Percentiles rank a stretch among this genome's conserved stretches.
Evolutionary conservation across 257 asterid species (phyloP).

Genomic region (Euphrasia confusa): DNA sequence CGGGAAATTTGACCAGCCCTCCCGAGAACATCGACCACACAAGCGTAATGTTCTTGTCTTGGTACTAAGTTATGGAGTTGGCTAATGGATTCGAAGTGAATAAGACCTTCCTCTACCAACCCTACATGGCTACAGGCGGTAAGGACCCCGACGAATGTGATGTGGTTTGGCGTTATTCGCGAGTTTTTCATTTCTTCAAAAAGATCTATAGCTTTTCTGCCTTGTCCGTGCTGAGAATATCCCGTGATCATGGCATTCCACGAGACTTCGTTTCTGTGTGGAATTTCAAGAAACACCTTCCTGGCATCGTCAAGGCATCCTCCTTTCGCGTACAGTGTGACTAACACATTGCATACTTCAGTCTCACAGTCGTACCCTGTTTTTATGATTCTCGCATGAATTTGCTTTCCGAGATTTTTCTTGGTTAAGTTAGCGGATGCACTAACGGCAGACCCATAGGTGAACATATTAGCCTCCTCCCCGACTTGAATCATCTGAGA

Average conservation of each 20-base stretch:
- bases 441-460: conserved; percentile 83
- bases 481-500: conserved; percentile 60
- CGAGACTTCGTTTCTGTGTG: conserved; percentile 60
- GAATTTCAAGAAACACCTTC: conserved; percentile 58
- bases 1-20: conserved; percentile 68
- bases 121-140: conserved; percentile 92
- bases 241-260: conserved; percentile 93
- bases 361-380: conserved; percentile 49
- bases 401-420: conserved; percentile 60
- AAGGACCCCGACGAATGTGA: conserved; percentile 74
- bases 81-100: conserved; percentile 63
- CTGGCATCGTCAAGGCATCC: conserved; percentile 63
- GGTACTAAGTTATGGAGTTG: conserved; percentile 56
- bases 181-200: conserved; percentile 61
- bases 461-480: conserved; percentile 59
- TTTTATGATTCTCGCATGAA: conserved; percentile 57
- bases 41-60: conserved; percentile 72
- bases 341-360: conserved; percentile 75
- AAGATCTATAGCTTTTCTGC: conserved; percentile 59
- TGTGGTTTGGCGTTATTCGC: conserved; percentile 52
- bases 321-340: conserved; percentile 77
- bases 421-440: conserved; percentile 75
- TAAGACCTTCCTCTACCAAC: conserved; percentile 67
- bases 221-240: conserved; percentile 84
- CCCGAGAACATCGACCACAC: conserved; percentile 82